A percentile compares a stretch with the other conserved stretches of the same genome.
Conservation (phyloP, 2,329 filamentous ascomycete genomes). For the Ascochyta lentis region DNA sequence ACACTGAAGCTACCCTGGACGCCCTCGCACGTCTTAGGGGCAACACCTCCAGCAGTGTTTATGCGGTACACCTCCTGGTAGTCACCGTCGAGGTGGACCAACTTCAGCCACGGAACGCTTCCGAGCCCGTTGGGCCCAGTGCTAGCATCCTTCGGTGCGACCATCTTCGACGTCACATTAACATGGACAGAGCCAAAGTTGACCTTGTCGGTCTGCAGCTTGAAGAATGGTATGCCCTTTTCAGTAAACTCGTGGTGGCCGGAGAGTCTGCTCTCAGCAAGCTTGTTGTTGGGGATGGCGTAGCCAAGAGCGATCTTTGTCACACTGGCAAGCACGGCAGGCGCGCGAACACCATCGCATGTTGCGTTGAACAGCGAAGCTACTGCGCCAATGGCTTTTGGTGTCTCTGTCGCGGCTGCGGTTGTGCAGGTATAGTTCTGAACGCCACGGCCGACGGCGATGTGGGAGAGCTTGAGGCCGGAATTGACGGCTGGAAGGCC, state of each 20-base stretch:
- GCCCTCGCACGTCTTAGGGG: constrained; percentile 75
- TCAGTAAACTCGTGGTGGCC: constrained; percentile 84
- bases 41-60: constrained; percentile 79
- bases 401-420: constrained; percentile 63
- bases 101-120: constrained; percentile 81
- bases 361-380: constrained; percentile 88
- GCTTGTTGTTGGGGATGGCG: constrained; percentile 55
- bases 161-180: constrained; percentile 65
- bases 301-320: constrained; percentile 73
- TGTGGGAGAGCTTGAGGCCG: constrained; percentile 73
- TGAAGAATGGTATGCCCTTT: constrained; percentile 76
- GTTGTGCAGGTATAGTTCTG: constrained; percentile 90
- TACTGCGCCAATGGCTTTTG: constrained; percentile 73
- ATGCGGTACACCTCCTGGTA: constrained; percentile 83
- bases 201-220: constrained; percentile 66
- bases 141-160: constrained; percentile 68
- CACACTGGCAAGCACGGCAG: constrained; percentile 69
- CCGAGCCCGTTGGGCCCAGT: constrained; percentile 64
- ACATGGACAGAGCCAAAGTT: constrained; percentile 67
- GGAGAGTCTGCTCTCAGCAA: constrained; percentile 66
- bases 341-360: constrained; percentile 75
- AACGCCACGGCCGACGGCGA: constrained; percentile 85
- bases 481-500: constrained; percentile 66
- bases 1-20: constrained; percentile 70
- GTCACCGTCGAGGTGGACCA: constrained; percentile 56